Base-by-base conservation (phyloP, 78 protist genomes). In the slime mould (Dictyostelium discoideum) region DNA sequence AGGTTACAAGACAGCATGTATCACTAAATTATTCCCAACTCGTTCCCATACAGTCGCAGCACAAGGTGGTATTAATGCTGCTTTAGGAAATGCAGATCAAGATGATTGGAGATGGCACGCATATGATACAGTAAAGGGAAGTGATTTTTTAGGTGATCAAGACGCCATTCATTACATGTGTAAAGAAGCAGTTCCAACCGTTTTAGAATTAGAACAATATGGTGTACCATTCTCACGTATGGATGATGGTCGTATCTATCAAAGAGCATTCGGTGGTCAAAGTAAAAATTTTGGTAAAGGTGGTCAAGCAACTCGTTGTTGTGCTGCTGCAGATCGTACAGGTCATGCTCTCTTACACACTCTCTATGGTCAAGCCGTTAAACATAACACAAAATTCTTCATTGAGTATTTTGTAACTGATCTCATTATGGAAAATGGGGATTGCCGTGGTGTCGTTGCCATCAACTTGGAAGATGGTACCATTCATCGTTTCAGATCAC, bases 1-100 rank as follows among this genome's bases (percentile, higher is more conserved):
- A 20, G 99, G 99, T 32, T 97, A 96, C 93, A 97, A 97, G 69
- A 96, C 98, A 2, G 99, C 99, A 8, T 99, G 99, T 95, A 92
- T 99, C 69, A 87, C 99, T 18, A 99, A 99, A 97, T 97, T 99
- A 39, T 99, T 98, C 97, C 99, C 99, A 16, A 99, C 99, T 4
- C 99, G 99, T 48, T 98, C 99, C 76, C 99, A 99, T 97, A 99
- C 99, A 7, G 99, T 99, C 11, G 99, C 99, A 3, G 99, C 99
- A 2, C 99, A 97, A 97, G 99, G 99, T 5, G 99, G 99, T 37
- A 97, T 99, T 86, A 99, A 99, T 93, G 99, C 99, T 2, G 99
- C 99, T 3, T 98, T 99, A 5, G 99, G 99, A 22, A 99, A 99
- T 96, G 98, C 98, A 97, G 93, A 87, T 46, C 87, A 87, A 69